Evolutionary conservation across 1,284 basidiomycete genomes (phyloP).

Genomic region (Moesziomyces sp.): DNA sequence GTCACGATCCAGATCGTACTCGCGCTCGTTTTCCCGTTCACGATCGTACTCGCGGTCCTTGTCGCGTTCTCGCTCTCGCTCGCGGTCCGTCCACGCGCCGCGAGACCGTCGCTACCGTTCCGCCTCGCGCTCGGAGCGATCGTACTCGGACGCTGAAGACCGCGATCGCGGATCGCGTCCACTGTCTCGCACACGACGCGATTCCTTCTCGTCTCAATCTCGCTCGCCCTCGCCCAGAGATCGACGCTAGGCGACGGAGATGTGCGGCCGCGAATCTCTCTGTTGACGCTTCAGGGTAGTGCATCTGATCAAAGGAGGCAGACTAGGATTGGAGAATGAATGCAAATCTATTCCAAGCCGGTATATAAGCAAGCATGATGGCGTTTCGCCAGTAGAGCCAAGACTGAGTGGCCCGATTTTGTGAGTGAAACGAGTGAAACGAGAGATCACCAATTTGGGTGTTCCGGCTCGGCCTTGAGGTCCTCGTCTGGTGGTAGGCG

Average conservation of each 20-base stretch:
- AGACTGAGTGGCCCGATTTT: neutral
- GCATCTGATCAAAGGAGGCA: too few species aligned
- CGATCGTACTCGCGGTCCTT: conserved; percentile 9
- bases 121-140: conserved; percentile 8
- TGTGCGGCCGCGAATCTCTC: too few species aligned
- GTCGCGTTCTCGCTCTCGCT: conserved; percentile 27
- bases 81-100: conserved; percentile 6
- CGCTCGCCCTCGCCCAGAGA: neutral
- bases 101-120: conserved; percentile 7
- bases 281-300: too few species aligned
- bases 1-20: conserved; percentile 28
- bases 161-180: neutral
- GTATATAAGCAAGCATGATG: neutral
- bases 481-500: conserved; percentile 42
- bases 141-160: neutral
- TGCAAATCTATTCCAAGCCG: neutral
- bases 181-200: neutral
- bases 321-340: neutral
- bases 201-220: neutral
- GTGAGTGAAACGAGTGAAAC: too few species aligned
- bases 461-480: conserved; percentile 23
- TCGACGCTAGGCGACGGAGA: neutral
- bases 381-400: too few species aligned
- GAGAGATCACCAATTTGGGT: conserved; percentile 36
- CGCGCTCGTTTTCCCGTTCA: conserved; percentile 24